Base-by-base conservation (phyloP, 768 basidiomycete genomes). In the Rhodotorula graminis region DNA sequence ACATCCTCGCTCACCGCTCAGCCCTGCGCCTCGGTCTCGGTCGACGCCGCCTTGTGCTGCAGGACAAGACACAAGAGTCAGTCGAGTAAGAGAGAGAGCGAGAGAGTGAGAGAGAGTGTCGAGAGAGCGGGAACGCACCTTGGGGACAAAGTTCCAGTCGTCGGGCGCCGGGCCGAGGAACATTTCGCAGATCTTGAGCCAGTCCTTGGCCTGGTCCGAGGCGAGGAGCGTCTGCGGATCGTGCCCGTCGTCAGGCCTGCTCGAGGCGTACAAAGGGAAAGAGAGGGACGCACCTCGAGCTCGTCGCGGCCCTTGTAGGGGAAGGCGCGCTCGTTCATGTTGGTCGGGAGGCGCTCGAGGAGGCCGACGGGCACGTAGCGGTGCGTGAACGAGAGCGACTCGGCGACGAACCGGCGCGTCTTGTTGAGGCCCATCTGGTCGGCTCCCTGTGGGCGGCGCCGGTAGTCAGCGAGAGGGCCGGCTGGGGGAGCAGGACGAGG, bases 341-440 rank as follows among this genome's bases (percentile, higher is more conserved):
- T 84, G 6, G 84, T 86, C 0, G 95, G 93, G 37, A 93, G 82
- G 1, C 71, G 66, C 80, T 99, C 94, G 29, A 98, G 85, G 14
- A 99, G 83, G 0, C 96, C 96, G 60, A 98, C 89, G 14, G 96
- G 96, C 60, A 97, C 83, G 79, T 99, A 99, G 58, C 96, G 91
- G 80, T 95, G 90, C 78, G 93, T 92, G 85, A 98, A 99, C 0
- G 93, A 95, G 4, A 99, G 84, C 0, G 92, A 89, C 82, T 98
- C 96, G 80, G 92, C 94, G 21, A 98, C 87, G 82, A 94, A 99
- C 67, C 96, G 86, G 37, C 96, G 86, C 0, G 93, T 90, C 18
- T 90, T 88, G 82, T 94, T 94, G 61, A 98, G 86, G 3, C 96
- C 96, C 67, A 81, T 76, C 23, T 81, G 79, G 67, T 82, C 82